Evolutionary conservation across 225 moss, liverwort and hornwort genomes (phyloP).

Genomic region (Polytrichum formosum): DNA sequence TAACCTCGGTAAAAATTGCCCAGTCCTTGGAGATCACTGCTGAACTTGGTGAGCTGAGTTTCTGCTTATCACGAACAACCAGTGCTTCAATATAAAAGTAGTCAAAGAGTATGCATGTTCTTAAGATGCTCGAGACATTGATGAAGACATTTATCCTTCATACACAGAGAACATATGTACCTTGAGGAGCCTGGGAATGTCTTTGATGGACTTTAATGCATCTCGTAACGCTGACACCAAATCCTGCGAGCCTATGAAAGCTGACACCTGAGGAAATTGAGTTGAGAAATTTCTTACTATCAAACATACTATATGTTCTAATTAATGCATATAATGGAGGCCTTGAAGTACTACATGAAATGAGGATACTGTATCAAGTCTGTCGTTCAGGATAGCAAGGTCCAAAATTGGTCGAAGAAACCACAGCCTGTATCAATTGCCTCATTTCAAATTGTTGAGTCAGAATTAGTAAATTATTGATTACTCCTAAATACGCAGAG

Average conservation of each 20-base stretch:
- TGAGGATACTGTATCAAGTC: slow-evolving; percentile 88
- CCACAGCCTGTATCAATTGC: slow-evolving; percentile 64
- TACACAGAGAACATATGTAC: slow-evolving; percentile 24
- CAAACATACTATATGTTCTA: neutral
- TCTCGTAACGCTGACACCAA: slow-evolving; percentile 65
- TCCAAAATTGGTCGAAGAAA: slow-evolving; percentile 91
- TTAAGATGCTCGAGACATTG: too few relatives aligned
- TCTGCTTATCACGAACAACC: slow-evolving; percentile 43
- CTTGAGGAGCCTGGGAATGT: slow-evolving; percentile 81
- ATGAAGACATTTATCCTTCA: too few relatives aligned
- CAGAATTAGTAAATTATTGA: too few relatives aligned
- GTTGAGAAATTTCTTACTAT: too few relatives aligned
- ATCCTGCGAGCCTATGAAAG: slow-evolving; percentile 60
- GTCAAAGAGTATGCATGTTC: too few relatives aligned
- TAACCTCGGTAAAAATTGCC: slow-evolving; percentile 75
- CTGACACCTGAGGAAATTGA: slow-evolving; percentile 48
- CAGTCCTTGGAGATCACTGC: slow-evolving; percentile 66
- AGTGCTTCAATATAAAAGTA: too few relatives aligned
- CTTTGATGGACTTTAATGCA: slow-evolving; percentile 67
- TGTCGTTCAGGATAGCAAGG: slow-evolving; percentile 67
- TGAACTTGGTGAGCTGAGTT: slow-evolving; percentile 75
- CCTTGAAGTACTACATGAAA: neutral
- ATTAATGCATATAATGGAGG: slow-evolving; percentile 4
- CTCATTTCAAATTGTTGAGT: slow-evolving; percentile 1
- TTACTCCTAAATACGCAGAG: too few relatives aligned